These are phyloP conservation scores for Fusarium irregulare DNA, from an alignment of 2,329 filamentous ascomycete species.

Conservation along the genomic window DNA sequence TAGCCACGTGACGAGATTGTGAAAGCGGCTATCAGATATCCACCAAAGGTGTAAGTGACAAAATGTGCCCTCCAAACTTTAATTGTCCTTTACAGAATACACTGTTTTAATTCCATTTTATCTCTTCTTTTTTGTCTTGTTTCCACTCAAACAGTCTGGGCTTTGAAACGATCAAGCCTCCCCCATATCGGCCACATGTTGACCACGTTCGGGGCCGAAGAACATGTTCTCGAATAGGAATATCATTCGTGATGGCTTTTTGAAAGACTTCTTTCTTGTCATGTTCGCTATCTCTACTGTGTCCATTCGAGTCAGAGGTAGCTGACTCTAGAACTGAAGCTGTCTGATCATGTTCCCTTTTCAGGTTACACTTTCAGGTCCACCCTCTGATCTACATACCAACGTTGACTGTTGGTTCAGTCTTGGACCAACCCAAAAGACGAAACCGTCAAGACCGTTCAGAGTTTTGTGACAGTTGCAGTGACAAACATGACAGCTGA, in stretches of 20 bases:
- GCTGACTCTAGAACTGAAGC: neutral
- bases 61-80: slow-evolving; percentile 12
- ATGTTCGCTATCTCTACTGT: neutral
- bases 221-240: neutral
- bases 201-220: slow-evolving; percentile 4
- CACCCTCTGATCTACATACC: slow-evolving; percentile 33
- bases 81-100: neutral
- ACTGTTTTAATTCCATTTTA: neutral
- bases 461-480: slow-evolving; percentile 16
- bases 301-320: neutral
- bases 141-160: neutral
- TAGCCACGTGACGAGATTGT: slow-evolving; percentile 42
- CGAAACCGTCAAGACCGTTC: neutral
- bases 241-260: slow-evolving; percentile 6
- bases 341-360: slow-evolving; percentile 9
- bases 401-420: slow-evolving; percentile 3
- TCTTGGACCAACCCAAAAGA: neutral
- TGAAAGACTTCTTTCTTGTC: neutral
- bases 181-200: neutral
- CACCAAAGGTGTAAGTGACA: slow-evolving; percentile 5
- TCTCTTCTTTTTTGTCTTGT: neutral
- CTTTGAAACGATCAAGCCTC: slow-evolving; percentile 3
- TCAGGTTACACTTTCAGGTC: slow-evolving; percentile 5
- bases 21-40: neutral
- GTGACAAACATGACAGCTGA: neutral